Conservation (phyloP, 192 early-diverging fungal genomes). For the Endogone sp. region DNA sequence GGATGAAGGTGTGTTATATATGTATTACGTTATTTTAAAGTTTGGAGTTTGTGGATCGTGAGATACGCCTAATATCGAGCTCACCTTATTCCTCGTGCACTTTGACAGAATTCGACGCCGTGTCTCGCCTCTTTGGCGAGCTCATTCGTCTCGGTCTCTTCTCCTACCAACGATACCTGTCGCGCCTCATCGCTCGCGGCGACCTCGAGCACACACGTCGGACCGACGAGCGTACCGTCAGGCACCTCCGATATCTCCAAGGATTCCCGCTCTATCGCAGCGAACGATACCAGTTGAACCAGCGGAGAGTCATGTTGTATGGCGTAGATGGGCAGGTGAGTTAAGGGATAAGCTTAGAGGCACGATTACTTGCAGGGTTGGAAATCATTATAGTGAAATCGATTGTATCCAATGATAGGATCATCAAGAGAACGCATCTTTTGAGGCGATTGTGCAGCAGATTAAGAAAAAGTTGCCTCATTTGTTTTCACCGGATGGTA, state of each 20-base stretch:
- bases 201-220: slow-evolving; percentile 33
- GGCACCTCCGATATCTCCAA: slow-evolving; percentile 42
- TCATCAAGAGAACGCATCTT: slow-evolving; percentile 11
- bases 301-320: slow-evolving; percentile 40
- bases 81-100: background rate
- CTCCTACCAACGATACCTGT: slow-evolving; percentile 51
- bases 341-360: background rate
- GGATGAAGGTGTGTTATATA: background rate
- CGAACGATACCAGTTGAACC: slow-evolving; percentile 39
- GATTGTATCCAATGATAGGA: no score
- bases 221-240: slow-evolving; percentile 25
- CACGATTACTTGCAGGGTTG: no score
- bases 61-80: no score
- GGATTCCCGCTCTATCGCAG: slow-evolving; percentile 38
- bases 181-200: slow-evolving; percentile 55
- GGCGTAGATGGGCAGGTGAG: slow-evolving; percentile 29
- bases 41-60: no score
- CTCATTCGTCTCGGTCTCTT: slow-evolving; percentile 53
- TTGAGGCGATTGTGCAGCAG: slow-evolving; percentile 26
- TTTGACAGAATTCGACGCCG: slow-evolving; percentile 7
- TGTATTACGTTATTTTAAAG: no score
- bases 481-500: slow-evolving; percentile 34
- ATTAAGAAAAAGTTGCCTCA: slow-evolving; percentile 30
- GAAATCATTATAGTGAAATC: background rate
- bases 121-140: slow-evolving; percentile 44